phyloP scores from a whole-genome alignment of 768 basidiomycete genomes.

The Amanita fuliginea region DNA sequence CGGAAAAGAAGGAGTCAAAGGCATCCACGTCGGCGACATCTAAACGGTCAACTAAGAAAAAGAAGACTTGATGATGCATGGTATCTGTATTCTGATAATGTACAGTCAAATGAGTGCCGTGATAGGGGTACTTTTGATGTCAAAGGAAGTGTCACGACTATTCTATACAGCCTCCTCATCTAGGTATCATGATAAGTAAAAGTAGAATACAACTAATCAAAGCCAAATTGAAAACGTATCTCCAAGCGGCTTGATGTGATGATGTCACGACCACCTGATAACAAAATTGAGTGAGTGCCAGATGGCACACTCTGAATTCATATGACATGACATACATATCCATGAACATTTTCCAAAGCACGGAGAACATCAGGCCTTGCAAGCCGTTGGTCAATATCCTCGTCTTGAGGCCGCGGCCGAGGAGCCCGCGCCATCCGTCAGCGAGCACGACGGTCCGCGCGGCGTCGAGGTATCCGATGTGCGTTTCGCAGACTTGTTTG shows the following conservation, averaged over 20 bases:
- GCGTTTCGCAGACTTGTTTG: conserved; percentile 77
- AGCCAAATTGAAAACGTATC: too few relatives aligned
- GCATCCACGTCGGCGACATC: conserved; percentile 50
- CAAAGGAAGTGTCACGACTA: too few relatives aligned
- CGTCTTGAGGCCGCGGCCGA: conserved; percentile 86
- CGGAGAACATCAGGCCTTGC: conserved; percentile 84
- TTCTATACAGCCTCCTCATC: too few relatives aligned
- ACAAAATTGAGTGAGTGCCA: too few relatives aligned
- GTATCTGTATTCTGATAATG: too few relatives aligned
- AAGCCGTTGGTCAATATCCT: conserved; percentile 83
- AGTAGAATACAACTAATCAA: too few relatives aligned
- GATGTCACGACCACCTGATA: too few relatives aligned
- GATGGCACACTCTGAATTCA: too few relatives aligned
- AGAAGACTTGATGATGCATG: conserved; percentile 31
- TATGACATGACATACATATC: conserved; percentile 55
- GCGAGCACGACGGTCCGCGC: conserved; percentile 63
- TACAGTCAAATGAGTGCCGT: conserved; percentile 15
- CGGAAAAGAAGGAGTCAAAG: conserved; percentile 43
- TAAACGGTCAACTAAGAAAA: conserved; percentile 58
- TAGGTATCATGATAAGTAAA: too few relatives aligned
- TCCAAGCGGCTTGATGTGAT: too few relatives aligned
- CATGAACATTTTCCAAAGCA: conserved; percentile 86
- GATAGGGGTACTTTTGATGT: too few relatives aligned
- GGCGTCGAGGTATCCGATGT: conserved; percentile 70
- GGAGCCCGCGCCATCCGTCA: conserved; percentile 72